These are phyloP conservation scores for Hanseniaspora hatyaiensis DNA, from an alignment of 805 yeast genomes.

Conservation along the genomic window DNA sequence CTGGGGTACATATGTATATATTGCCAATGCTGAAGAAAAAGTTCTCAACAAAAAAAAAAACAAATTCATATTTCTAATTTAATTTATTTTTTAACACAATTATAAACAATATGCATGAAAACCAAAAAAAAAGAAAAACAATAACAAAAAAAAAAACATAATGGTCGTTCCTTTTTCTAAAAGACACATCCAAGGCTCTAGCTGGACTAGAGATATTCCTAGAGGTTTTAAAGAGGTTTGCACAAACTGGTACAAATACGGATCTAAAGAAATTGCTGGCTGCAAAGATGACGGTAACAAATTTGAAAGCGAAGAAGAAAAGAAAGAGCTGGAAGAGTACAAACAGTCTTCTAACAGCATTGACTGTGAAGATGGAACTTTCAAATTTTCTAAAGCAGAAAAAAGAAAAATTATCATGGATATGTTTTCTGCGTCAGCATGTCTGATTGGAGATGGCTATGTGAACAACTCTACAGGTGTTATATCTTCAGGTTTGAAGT, in stretches of 20 bases:
- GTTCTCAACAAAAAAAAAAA: too few relatives aligned
- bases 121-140: too few relatives aligned
- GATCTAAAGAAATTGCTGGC: background rate
- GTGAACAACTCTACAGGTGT: constrained; percentile 76
- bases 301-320: constrained; percentile 3
- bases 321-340: background rate
- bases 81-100: too few relatives aligned
- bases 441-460: constrained; percentile 80
- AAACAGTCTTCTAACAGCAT: background rate
- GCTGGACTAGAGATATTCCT: constrained; percentile 6
- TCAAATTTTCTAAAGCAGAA: background rate
- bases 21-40: too few relatives aligned
- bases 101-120: too few relatives aligned
- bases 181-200: background rate
- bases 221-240: background rate
- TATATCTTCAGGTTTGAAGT: constrained; percentile 56
- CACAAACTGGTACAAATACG: background rate
- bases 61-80: too few relatives aligned
- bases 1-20: too few relatives aligned
- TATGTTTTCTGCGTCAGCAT: constrained; percentile 16
- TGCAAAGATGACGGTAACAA: background rate
- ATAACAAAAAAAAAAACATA: background rate
- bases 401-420: constrained; percentile 11
- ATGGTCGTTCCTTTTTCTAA: background rate
- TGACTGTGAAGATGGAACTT: background rate